Evolutionary conservation across 306 rosid species (phyloP), one percentile per base, ranked within the genome.

Genomic region (Begonia loranthoides): DNA sequence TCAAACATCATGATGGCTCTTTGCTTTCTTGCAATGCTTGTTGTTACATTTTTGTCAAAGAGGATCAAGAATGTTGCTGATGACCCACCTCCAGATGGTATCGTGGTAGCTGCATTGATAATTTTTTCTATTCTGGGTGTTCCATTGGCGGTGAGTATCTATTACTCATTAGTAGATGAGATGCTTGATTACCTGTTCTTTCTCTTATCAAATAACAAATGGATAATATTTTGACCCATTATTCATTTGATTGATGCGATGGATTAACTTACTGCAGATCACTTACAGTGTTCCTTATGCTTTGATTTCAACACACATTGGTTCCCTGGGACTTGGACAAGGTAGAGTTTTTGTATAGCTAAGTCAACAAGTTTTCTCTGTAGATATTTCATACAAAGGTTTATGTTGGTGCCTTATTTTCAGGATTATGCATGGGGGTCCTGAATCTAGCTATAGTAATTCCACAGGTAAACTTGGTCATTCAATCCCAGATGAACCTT

Each of bases 201-300:
- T 28, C 36, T 28, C 36, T 28, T 4, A 28, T 4, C 36, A 28
- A 4, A 7, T 28, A 28, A 7, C 4, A 28, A 7, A 28, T 7
- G 6, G 8, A 7, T 28, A 28, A 28, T 28, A 28, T 28, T 28
- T 4, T 28, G 36, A 28, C 36, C 9, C 36, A 3, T 28, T 28
- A 28, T 28, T 28, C 36, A 28, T 28, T 28, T 28, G 36, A 28
- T 28, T 28, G 36, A 28, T 28, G 36, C 5, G 36, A 7, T 28
- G 36, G 4, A 8, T 44, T 52, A 54, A 44, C 28, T 78, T 66
- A 46, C 81, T 72, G 75, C 96, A 87, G 96, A 80, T 87, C 70
- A 82, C 94, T 56, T 87, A 82, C 70, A 87, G 94, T 59, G 85
- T 87, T 73, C 96, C 94, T 12, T 87, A 87, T 69, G 96, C 96